phyloP scores from a whole-genome alignment of 2,329 filamentous ascomycete species.

The Helicocarpus griseus region DNA sequence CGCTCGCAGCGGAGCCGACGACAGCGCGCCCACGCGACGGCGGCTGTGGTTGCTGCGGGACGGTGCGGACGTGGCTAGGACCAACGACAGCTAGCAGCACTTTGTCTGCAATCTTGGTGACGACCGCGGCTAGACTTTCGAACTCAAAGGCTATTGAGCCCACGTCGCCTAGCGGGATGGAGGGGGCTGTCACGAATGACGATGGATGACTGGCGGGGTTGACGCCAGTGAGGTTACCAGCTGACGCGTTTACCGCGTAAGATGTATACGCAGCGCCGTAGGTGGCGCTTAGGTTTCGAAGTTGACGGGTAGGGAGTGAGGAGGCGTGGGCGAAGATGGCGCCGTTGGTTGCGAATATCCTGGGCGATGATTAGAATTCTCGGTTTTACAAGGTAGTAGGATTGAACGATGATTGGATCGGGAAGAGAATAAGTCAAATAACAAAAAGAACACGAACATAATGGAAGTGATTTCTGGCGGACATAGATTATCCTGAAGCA shows the following conservation, averaged over 20 bases:
- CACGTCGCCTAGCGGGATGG: conserved; percentile 32
- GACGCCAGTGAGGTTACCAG: conserved; percentile 33
- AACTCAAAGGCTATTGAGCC: conserved; percentile 36
- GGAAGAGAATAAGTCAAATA: background rate
- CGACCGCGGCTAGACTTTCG: conserved; percentile 30
- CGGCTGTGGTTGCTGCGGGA: background rate
- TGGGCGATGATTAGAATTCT: too few relatives aligned
- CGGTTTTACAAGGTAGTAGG: background rate
- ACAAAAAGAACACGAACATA: conserved; percentile 19
- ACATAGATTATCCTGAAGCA: conserved; percentile 34
- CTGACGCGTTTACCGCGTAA: conserved; percentile 32
- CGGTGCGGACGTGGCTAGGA: conserved; percentile 13
- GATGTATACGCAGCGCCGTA: conserved; percentile 36
- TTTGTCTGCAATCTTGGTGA: conserved; percentile 34
- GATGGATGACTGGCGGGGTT: conserved; percentile 34
- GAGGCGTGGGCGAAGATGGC: conserved; percentile 36
- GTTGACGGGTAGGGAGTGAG: conserved; percentile 28
- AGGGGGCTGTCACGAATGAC: conserved; percentile 33
- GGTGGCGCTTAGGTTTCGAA: conserved; percentile 33
- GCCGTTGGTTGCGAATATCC: conserved; percentile 35
- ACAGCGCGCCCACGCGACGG: background rate
- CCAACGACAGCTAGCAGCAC: conserved; percentile 34
- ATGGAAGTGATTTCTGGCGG: conserved; percentile 36
- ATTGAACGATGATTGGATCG: background rate
- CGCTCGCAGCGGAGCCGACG: conserved; percentile 10